Evolutionary conservation across 495 filamentous ascomycete genomes (phyloP), one percentile per base, ranked within the genome.

Genomic region (Zalerion maritima): DNA sequence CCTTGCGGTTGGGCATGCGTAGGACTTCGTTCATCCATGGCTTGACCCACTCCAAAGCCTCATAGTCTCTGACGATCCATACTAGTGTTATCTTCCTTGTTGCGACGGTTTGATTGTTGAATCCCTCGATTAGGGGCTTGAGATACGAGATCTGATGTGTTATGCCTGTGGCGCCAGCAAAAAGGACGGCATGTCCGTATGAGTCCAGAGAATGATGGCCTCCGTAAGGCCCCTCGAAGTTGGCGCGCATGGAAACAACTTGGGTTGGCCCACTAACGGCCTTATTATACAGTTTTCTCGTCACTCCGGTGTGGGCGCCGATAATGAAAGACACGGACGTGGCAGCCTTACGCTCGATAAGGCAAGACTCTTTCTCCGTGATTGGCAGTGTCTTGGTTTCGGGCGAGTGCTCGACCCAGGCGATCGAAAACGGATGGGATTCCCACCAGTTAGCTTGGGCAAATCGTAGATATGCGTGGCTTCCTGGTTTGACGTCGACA

Each of bases 81-180:
- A 93, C 71, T 17, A 97, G 72, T 1, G 72, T 75, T 21, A 94
- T 55, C 20, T 73, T 73, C 29, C 85, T 77, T 4, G 81, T 81
- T 2, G 86, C 86, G 20, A 78, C 71, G 10, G 70, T 84, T 29
- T 76, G 71, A 4, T 77, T 64, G 33, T 71, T 69, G 55, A 72
- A 81, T 8, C 74, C 77, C 14, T 72, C 55, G 32, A 94, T 69
- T 6, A 96, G 62, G 28, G 83, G 77, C 17, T 75, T 78, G 19
- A 94, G 60, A 46, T 84, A 86, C n/a, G 81, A 79, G 14, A 96
- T 71, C 49, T 89, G 81, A 50, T 94, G 86, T 0, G 89, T 92
- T 55, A 97, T 94, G 31, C 89, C 89, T 7, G 85, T 78, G 32
- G 87, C 82, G 35, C 84, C 89, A 25, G 85, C 84, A 43, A 94